These are phyloP conservation scores for Magnusiomyces clavatus DNA, from an alignment of 1,139 yeast genomes.

Conservation along the genomic window DNA sequence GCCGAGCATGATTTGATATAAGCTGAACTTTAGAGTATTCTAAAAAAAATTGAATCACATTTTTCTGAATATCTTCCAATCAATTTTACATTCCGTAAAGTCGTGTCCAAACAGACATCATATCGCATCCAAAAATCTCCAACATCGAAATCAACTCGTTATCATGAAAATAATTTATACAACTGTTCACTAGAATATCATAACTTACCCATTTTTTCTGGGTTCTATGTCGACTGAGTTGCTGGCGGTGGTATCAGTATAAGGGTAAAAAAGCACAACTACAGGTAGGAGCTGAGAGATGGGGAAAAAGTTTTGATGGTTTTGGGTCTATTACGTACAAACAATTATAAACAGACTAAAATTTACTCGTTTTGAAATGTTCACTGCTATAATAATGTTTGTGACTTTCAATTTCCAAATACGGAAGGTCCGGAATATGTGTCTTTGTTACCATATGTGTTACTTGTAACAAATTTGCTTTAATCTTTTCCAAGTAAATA, in stretches of 20 bases:
- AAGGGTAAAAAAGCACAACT: slow-evolving; percentile 9
- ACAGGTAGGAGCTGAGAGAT: slow-evolving; percentile 2
- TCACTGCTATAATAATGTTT: neutral
- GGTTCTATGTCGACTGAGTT: slow-evolving; percentile 12
- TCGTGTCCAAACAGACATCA: neutral
- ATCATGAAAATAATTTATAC: no score
- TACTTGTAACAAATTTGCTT: no score
- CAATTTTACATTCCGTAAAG: neutral
- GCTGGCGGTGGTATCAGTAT: slow-evolving; percentile 7
- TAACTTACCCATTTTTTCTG: slow-evolving; percentile 11
- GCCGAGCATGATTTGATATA: no score
- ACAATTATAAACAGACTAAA: neutral
- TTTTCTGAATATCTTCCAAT: no score
- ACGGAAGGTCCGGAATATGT: no score
- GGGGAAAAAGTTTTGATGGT: slow-evolving; percentile 2
- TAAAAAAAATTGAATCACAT: neutral
- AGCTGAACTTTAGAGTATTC: no score
- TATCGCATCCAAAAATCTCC: neutral
- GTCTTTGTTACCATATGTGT: no score
- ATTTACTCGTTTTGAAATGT: neutral
- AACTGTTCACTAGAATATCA: no score
- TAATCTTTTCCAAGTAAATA: no score
- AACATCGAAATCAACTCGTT: no score
- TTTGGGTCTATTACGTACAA: neutral
- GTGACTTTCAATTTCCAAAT: neutral